Conservation (phyloP, 2,329 filamentous ascomycete species). For the Grosmannia huntii region DNA sequence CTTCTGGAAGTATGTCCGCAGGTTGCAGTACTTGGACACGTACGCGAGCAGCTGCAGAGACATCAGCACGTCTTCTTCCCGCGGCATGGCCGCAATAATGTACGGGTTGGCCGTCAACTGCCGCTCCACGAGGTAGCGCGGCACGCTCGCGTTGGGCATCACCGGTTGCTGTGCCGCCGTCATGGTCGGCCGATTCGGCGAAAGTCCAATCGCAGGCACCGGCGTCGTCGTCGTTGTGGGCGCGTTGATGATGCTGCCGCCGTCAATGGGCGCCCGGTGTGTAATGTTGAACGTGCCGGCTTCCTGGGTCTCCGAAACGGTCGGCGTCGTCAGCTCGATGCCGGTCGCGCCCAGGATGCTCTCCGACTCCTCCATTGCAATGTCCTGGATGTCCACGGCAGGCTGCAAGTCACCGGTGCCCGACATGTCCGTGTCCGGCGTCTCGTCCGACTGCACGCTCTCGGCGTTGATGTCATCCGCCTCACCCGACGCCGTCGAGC, state of each 20-base stretch:
- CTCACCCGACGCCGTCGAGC: constrained; percentile 58
- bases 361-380: constrained; percentile 65
- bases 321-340: constrained; percentile 63
- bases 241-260: constrained; percentile 64
- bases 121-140: constrained; percentile 68
- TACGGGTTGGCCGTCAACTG: constrained; percentile 55
- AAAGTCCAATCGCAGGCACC: constrained; percentile 45
- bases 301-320: constrained; percentile 74
- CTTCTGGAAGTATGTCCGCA: constrained; percentile 88
- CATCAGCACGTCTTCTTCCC: constrained; percentile 97
- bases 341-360: constrained; percentile 64
- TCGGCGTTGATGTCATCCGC: constrained; percentile 78
- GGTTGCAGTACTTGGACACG: constrained; percentile 96
- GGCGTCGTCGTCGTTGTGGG: constrained; percentile 45
- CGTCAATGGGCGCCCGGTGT: constrained; percentile 71
- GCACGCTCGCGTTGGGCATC: constrained; percentile 56
- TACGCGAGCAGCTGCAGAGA: constrained; percentile 93
- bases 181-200: constrained; percentile 57
- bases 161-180: constrained; percentile 64
- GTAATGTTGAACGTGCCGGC: constrained; percentile 89
- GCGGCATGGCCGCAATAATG: constrained; percentile 80
- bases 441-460: constrained; percentile 66
- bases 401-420: constrained; percentile 70
- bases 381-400: constrained; percentile 75
- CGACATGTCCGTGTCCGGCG: constrained; percentile 64